Conservation (phyloP, 139 green algal genomes). For the Microglena sp. region DNA sequence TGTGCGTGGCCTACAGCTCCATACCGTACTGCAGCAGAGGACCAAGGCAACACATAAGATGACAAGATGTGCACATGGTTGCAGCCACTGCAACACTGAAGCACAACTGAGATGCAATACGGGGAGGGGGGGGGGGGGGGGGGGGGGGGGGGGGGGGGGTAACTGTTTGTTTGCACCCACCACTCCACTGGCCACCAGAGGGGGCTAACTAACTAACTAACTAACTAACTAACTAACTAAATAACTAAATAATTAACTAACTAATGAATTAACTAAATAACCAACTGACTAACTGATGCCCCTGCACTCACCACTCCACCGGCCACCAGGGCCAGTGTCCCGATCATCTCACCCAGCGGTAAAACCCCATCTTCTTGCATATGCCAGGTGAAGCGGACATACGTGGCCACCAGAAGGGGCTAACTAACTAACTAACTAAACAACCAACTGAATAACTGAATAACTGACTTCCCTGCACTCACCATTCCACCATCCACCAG, state of each 20-base stretch:
- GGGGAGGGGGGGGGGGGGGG: background rate
- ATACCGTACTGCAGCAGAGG: background rate
- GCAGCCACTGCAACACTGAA: background rate
- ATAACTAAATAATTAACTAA: too few species aligned
- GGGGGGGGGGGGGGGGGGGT: too few species aligned
- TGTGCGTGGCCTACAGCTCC: too few species aligned
- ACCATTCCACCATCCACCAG: background rate
- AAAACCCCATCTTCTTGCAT: conserved; percentile 40
- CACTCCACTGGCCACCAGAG: background rate
- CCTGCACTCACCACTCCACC: conserved; percentile 54
- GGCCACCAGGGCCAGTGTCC: conserved; percentile 57
- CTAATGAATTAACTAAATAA: background rate
- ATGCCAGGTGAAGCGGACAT: conserved; percentile 59
- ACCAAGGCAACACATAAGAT: background rate
- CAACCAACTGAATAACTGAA: too few species aligned
- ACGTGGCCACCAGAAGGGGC: conserved; percentile 49
- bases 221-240: too few species aligned
- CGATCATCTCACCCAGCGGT: conserved; percentile 50
- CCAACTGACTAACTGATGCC: too few species aligned
- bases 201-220: background rate
- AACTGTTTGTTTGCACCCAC: too few species aligned
- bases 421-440: too few species aligned
- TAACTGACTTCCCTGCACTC: too few species aligned
- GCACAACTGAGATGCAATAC: background rate
- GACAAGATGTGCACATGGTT: background rate